Conservation (phyloP, 2,329 filamentous ascomycete species). For the Neonectria sp. region DNA sequence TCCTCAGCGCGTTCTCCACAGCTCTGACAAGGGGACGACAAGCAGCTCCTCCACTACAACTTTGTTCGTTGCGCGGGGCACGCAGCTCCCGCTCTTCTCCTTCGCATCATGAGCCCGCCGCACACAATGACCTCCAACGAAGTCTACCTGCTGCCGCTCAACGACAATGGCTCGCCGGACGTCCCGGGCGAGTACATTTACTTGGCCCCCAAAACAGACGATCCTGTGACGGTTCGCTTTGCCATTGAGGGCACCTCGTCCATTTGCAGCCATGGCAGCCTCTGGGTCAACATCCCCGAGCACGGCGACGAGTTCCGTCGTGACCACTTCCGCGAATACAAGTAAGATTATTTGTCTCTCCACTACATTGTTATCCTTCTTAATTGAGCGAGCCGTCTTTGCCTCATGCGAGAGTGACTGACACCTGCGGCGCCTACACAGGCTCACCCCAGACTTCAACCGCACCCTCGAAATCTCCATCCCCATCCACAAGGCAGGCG, state of each 20-base stretch:
- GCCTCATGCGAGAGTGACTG: constrained; percentile 15
- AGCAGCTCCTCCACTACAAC: constrained; percentile 30
- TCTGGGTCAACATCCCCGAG: constrained; percentile 96
- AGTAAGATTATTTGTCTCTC: constrained; percentile 68
- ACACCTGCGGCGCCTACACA: constrained; percentile 53
- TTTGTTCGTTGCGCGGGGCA: constrained; percentile 46
- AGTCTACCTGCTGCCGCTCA: constrained; percentile 91
- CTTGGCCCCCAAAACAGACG: constrained; percentile 79
- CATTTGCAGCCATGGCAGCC: constrained; percentile 92
- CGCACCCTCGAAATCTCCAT: constrained; percentile 91
- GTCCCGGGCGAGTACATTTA: constrained; percentile 94
- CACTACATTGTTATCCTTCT: background rate
- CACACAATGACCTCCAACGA: constrained; percentile 76
- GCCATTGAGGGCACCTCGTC: constrained; percentile 95
- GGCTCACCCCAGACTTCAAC: constrained; percentile 93
- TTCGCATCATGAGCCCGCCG: constrained; percentile 66
- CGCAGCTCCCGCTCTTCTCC: constrained; percentile 49
- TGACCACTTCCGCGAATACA: constrained; percentile 87
- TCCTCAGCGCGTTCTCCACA: constrained; percentile 38
- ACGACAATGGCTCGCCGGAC: constrained; percentile 92
- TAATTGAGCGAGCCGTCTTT: constrained; percentile 23
- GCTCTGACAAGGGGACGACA: constrained; percentile 36
- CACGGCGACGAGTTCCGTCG: constrained; percentile 83
- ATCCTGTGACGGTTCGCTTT: constrained; percentile 88
- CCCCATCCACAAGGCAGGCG: constrained; percentile 85